Evolutionary conservation across 164 flowering plant genomes (phyloP).

Genomic region (Vitis rotundifolia): DNA sequence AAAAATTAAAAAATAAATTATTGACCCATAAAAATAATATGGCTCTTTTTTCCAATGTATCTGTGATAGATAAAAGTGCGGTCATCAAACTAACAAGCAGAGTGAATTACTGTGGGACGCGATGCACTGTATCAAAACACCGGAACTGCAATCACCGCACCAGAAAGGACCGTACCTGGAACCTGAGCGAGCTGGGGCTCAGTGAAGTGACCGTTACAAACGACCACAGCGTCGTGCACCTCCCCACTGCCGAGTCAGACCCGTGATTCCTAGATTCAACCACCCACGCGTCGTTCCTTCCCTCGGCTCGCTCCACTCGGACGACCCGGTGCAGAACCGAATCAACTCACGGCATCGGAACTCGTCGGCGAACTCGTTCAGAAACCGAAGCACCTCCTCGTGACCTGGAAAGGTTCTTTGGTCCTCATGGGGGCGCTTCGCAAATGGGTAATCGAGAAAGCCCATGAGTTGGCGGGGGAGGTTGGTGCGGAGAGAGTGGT

Average conservation of each 20-base stretch:
- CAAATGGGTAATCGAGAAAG: constrained; percentile 31
- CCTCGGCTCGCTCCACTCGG: constrained; percentile 24
- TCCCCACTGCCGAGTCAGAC: background rate
- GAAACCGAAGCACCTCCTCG: constrained; percentile 34
- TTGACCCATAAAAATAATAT: too few species aligned
- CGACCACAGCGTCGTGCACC: constrained; percentile 30
- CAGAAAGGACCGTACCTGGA: constrained; percentile 25
- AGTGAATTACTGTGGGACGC: too few species aligned
- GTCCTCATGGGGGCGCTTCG: constrained; percentile 19
- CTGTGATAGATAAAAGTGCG: too few species aligned
- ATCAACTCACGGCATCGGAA: constrained; percentile 22
- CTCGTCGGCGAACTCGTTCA: constrained; percentile 31
- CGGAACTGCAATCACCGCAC: too few species aligned
- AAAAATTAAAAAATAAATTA: too few species aligned
- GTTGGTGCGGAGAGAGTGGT: constrained; percentile 34
- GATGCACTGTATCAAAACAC: too few species aligned
- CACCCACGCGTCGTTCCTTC: background rate
- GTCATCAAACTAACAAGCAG: too few species aligned
- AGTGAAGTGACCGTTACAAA: constrained; percentile 36
- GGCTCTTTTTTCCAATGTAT: too few species aligned
- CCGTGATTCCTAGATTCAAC: background rate
- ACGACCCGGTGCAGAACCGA: constrained; percentile 28
- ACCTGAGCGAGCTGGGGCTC: constrained; percentile 25
- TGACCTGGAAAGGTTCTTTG: constrained; percentile 33
- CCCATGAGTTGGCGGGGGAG: constrained; percentile 35